phyloP scores from a whole-genome alignment of 495 filamentous ascomycete species.

The Aspergillus conjunctus region DNA sequence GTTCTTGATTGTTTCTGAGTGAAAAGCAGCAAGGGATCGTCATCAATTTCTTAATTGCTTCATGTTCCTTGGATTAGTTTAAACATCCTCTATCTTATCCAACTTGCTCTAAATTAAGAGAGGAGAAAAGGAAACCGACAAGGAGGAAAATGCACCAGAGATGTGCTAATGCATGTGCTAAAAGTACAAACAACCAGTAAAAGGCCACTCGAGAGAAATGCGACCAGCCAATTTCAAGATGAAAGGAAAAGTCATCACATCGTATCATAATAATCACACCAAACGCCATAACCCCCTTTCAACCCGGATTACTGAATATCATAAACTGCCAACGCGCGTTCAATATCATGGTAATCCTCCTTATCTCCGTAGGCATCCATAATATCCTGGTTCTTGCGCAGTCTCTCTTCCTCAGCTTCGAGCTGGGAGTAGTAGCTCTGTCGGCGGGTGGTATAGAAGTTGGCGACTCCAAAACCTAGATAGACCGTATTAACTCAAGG shows the following conservation, averaged over 20 bases:
- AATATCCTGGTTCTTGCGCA: constrained; percentile 38
- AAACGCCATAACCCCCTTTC: not conserved
- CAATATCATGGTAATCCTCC: constrained; percentile 55
- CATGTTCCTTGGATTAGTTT: too few species aligned
- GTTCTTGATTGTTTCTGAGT: too few species aligned
- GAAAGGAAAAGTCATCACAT: not conserved
- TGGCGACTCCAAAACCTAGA: constrained; percentile 38
- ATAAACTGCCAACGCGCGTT: constrained; percentile 59
- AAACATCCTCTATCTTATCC: too few species aligned
- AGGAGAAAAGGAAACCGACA: too few species aligned
- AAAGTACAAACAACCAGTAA: too few species aligned
- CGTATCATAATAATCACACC: not conserved
- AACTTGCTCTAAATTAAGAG: too few species aligned
- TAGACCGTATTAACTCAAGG: not conserved
- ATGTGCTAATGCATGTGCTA: too few species aligned
- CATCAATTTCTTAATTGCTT: too few species aligned
- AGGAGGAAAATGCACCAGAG: too few species aligned
- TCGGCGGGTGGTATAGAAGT: constrained; percentile 29
- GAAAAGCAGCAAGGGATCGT: too few species aligned
- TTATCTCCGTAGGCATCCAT: constrained; percentile 64
- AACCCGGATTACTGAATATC: constrained; percentile 27
- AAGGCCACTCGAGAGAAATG: too few species aligned
- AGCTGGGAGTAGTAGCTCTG: constrained; percentile 15
- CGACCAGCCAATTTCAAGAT: too few species aligned
- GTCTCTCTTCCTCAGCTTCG: constrained; percentile 39